Conservation (phyloP, 164 flowering plant species). For the Piper longum region DNA sequence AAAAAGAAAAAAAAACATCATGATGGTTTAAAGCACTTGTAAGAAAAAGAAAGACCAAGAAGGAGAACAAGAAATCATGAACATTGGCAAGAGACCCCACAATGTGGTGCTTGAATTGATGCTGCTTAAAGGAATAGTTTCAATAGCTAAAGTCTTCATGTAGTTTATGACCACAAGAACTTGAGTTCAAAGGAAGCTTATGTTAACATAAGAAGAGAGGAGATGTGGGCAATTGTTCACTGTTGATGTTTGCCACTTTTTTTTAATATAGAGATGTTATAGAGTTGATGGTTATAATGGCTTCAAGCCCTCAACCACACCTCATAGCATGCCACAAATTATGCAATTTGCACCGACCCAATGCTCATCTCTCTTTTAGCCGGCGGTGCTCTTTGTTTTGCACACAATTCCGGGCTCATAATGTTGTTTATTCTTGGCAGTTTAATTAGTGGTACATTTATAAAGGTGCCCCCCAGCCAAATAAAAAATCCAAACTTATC, state of each 20-base stretch:
- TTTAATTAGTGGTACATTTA: too few species aligned
- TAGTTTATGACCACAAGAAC: neutral
- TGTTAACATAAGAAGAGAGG: neutral
- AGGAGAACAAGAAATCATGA: neutral
- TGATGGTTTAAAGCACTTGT: neutral
- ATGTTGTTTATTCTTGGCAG: too few species aligned
- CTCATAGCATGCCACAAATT: neutral
- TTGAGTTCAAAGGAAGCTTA: neutral
- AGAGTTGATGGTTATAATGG: neutral
- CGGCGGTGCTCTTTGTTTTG: constrained; percentile 1
- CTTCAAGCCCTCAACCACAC: neutral
- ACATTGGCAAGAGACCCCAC: neutral
- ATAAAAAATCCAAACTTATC: too few species aligned
- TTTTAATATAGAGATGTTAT: neutral
- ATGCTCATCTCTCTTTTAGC: neutral
- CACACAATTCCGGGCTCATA: too few species aligned
- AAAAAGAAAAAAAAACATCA: neutral
- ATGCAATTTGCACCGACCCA: neutral
- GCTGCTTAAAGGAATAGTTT: too few species aligned
- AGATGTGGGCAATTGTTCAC: neutral
- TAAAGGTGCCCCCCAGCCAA: too few species aligned
- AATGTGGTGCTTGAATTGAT: neutral
- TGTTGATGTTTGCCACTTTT: neutral
- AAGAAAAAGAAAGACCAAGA: neutral
- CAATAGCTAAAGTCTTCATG: neutral